Evolutionary conservation across 202 grass and related monocot species (phyloP).

Genomic region (Carex sylvatica): DNA sequence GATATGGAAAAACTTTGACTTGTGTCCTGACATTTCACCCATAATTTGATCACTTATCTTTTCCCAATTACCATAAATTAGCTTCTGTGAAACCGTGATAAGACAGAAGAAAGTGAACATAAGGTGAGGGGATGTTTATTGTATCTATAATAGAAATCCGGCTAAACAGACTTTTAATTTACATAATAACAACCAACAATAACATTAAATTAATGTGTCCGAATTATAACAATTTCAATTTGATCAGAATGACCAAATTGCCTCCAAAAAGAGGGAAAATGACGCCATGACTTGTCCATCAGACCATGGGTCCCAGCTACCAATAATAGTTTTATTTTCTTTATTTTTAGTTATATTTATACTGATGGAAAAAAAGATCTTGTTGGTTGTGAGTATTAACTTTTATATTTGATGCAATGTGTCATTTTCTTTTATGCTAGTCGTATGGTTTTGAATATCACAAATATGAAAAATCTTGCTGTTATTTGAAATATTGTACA

Average conservation of each 20-base stretch:
- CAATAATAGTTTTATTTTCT: neutral
- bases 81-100: too few species aligned
- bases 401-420: neutral
- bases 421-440: neutral
- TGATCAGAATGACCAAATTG: neutral
- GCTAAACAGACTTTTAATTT: neutral
- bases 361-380: neutral
- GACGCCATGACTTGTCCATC: neutral
- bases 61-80: neutral
- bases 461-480: neutral
- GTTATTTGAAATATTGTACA: neutral
- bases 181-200: neutral
- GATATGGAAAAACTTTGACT: neutral
- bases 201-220: neutral
- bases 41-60: neutral
- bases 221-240: neutral
- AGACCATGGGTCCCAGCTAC: neutral
- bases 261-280: neutral
- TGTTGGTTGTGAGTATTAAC: neutral
- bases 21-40: neutral
- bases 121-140: neutral
- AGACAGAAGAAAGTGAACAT: too few species aligned
- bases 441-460: neutral
- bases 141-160: neutral
- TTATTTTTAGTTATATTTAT: slow-evolving; percentile 1